Percentiles rank a stretch among this genome's conserved stretches.
phyloP scores from a whole-genome alignment of 768 basidiomycete species.

The Lactarius indigo region DNA sequence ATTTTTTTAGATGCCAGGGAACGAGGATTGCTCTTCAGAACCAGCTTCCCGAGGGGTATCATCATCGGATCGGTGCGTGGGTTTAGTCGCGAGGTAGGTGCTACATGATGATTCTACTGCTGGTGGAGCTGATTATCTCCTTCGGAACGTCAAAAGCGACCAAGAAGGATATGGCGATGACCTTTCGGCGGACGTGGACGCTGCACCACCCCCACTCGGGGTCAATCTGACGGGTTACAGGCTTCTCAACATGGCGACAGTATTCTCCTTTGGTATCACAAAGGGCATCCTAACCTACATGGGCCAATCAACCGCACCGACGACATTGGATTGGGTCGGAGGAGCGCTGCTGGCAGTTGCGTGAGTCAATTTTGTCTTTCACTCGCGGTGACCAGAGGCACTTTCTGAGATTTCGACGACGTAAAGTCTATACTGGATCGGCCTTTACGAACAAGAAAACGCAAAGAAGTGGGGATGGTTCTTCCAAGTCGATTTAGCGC shows the following conservation, averaged over 20 bases:
- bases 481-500: slow-evolving; percentile 6
- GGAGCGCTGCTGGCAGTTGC: slow-evolving; percentile 3
- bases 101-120: neutral
- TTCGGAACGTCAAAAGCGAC: neutral
- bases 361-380: neutral
- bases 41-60: neutral
- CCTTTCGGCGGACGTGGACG: neutral
- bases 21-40: neutral
- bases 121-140: neutral
- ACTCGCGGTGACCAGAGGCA: neutral
- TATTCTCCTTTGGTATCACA: neutral
- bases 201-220: neutral
- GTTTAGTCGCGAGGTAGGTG: neutral
- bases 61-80: neutral
- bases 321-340: slow-evolving; percentile 11
- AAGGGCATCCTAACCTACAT: slow-evolving; percentile 12
- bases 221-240: slow-evolving; percentile 12
- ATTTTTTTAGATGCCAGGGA: neutral
- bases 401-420: neutral
- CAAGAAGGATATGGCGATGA: neutral
- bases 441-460: neutral
- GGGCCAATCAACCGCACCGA: neutral
- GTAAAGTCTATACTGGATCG: slow-evolving; percentile 13
- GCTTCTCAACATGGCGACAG: slow-evolving; percentile 3
- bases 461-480: slow-evolving; percentile 7